Conservation (phyloP, 2,329 filamentous ascomycete genomes). For the Raffaelea arxii region DNA sequence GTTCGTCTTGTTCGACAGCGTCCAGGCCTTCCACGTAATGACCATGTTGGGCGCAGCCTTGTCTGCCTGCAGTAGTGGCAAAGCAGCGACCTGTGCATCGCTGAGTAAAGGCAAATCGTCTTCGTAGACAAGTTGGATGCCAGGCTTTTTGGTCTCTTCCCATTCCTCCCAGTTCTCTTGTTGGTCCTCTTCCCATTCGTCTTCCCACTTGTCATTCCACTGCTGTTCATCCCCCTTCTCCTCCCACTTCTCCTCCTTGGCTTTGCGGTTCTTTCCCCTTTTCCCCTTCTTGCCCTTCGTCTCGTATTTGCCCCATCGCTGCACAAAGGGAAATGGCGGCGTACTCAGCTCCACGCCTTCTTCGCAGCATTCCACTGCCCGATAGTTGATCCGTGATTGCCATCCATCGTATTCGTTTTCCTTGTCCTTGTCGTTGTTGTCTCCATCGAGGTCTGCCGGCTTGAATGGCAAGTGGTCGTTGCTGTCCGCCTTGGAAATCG, state of each 20-base stretch:
- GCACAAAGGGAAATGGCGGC: slow-evolving; percentile 82
- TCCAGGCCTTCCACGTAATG: slow-evolving; percentile 58
- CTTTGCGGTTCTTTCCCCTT: not conserved
- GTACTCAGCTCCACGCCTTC: slow-evolving; percentile 57
- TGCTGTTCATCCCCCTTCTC: slow-evolving; percentile 27
- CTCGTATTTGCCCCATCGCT: slow-evolving; percentile 60
- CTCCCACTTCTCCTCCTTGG: not conserved
- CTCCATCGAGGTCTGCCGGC: slow-evolving; percentile 16
- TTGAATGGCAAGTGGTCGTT: too few species aligned
- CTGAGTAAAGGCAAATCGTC: slow-evolving; percentile 58
- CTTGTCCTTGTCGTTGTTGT: slow-evolving; percentile 29
- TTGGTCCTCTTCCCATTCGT: slow-evolving; percentile 32
- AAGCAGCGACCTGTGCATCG: slow-evolving; percentile 39
- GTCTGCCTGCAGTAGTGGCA: slow-evolving; percentile 39
- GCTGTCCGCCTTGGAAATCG: too few species aligned
- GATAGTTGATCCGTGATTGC: slow-evolving; percentile 63
- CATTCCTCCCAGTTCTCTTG: slow-evolving; percentile 28
- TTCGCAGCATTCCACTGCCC: slow-evolving; percentile 77
- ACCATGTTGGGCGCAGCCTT: slow-evolving; percentile 50
- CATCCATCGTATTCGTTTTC: slow-evolving; percentile 43
- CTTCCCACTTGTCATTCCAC: too few species aligned
- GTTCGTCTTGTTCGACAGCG: slow-evolving; percentile 49
- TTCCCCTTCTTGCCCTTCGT: not conserved
- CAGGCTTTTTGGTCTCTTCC: slow-evolving; percentile 27
- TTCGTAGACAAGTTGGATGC: slow-evolving; percentile 12